Evolutionary conservation across 768 basidiomycete genomes (phyloP), one percentile per base, ranked within the genome.

Genomic region (Hydnomerulius pinastri): DNA sequence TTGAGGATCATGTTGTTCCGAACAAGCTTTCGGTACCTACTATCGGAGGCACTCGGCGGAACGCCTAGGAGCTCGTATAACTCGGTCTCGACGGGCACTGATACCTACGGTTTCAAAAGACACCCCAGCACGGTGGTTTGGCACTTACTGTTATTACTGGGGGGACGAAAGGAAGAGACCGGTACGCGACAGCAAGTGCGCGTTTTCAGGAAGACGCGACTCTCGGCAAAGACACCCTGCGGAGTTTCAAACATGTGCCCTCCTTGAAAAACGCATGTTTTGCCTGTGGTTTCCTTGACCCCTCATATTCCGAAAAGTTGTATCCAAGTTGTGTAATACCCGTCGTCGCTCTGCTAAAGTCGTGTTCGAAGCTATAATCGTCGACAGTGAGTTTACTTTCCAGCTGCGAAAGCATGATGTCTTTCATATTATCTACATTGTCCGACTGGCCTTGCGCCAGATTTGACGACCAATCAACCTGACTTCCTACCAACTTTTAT

Each of bases 51-150:
- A 50, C 73, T 72, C 18, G 84, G 74, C 39, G 80, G 62, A 23
- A 95, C 82, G 23, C 87, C 92, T 24, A 98, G 76, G 38, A 95
- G 72, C 33, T 96, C 92, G 66, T 98, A 98, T 35, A 95, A 78
- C 46, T 80, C 82, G n/a, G 82, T 87, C 72, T 91, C 87, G 12
- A 83, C 71, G 41, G 85, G 73, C 86, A 89, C 85, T 88, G 51
- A 30, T 25, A 43, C 40, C 24, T 12, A n/a, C n/a, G 32, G 9
- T 35, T 63, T 42, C 28, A 17, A 24, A 29, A 37, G 10, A 18
- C 23, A 36, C 20, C 4, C 21, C 5, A 5, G 6, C 17, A 48
- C 13, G n/a, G 36, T 3, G 44, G 48, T 49, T 38, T 51, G 41
- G 43, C 58, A 54, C 71, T 67, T 49, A 67, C 63, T 72, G 57